Base-by-base conservation (phyloP, 2,329 filamentous ascomycete species). In the Hypoxylon sp. region DNA sequence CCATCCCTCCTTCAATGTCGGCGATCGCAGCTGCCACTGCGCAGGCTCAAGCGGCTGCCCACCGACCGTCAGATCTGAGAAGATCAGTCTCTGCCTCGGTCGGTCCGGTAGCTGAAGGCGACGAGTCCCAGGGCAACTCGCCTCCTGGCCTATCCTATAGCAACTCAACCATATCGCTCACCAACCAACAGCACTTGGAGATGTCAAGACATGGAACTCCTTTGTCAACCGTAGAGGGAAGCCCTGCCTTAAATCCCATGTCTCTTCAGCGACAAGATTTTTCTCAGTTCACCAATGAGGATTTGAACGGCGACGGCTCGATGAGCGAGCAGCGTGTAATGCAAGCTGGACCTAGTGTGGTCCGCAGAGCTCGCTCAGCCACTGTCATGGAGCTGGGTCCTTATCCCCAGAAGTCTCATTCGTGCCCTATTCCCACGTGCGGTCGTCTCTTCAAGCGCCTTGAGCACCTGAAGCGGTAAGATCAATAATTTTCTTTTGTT, bases 381-480 rank as follows among this genome's bases (percentile, higher is more conserved):
- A 98, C 96, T 3, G 92, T 97, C 81, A 97, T 97, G 92, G 96
- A 99, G 81, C 88, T 98, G 71, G 94, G 94, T 33, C 96, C 97
- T 13, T 98, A 98, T 80, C 94, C 96, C 57, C 94, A 97, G 79
- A 99, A 99, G 83, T 97, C 94, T 44, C 96, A 99, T 82, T 98
- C 95, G 1, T 99, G 96, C 84, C 96, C 96, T n/a, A 99, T 99
- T 77, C 96, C 96, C 29, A 97, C 95, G 61, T 99, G 96, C 80
- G 96, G 96, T 60, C 92, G 96, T 77, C 88, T 98, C 70, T 99
- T 99, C 88, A 99, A 99, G 90, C 91, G 96, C 82, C 89, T 99
- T 85, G 96, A 99, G 85, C 96, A 99, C 84, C 90, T 99, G 78
- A 99, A 99, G 88, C 91, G 95, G 94, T 97, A 93, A 90, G 92